Conservation (phyloP, 1,139 yeast genomes). For the Yamadazyma spencermartinsiae region DNA sequence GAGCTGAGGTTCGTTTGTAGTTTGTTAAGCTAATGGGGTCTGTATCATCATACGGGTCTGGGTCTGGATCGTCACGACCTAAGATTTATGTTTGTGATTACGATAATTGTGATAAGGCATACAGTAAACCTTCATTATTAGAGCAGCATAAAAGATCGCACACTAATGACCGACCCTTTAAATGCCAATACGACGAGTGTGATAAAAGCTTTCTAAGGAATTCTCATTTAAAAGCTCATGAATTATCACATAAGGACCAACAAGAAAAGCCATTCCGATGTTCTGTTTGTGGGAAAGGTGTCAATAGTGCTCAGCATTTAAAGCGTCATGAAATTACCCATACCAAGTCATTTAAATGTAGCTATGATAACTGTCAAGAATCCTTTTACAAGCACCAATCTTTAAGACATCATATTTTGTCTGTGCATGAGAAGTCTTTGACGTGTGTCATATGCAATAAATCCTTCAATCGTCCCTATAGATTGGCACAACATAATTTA, state of each 20-base stretch:
- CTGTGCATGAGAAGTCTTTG: slow-evolving; percentile 57
- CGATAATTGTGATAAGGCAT: slow-evolving; percentile 71
- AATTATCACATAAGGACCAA: slow-evolving; percentile 56
- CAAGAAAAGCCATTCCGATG: slow-evolving; percentile 75
- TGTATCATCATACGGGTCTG: slow-evolving; percentile 5
- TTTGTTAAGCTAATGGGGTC: background rate
- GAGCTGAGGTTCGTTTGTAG: background rate
- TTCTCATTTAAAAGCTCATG: slow-evolving; percentile 77
- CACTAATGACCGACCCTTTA: slow-evolving; percentile 75
- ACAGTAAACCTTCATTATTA: slow-evolving; percentile 76
- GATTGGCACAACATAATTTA: slow-evolving; percentile 60
- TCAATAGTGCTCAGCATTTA: slow-evolving; percentile 78
- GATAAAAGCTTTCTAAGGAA: slow-evolving; percentile 67
- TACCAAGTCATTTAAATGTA: slow-evolving; percentile 66
- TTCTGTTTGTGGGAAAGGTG: slow-evolving; percentile 77
- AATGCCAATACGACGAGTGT: slow-evolving; percentile 58
- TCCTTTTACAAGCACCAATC: slow-evolving; percentile 79
- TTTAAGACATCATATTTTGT: slow-evolving; percentile 66
- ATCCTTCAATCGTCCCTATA: slow-evolving; percentile 57
- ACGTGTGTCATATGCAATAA: slow-evolving; percentile 62
- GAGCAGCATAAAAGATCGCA: slow-evolving; percentile 83
- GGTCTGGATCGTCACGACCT: slow-evolving; percentile 40
- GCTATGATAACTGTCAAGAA: slow-evolving; percentile 60
- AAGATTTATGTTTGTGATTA: slow-evolving; percentile 62
- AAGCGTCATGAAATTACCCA: slow-evolving; percentile 81